Evolutionary conservation across 1,139 yeast species (phyloP), one percentile per base, ranked within the genome.

Genomic region (Tardiomyces depauwii): DNA sequence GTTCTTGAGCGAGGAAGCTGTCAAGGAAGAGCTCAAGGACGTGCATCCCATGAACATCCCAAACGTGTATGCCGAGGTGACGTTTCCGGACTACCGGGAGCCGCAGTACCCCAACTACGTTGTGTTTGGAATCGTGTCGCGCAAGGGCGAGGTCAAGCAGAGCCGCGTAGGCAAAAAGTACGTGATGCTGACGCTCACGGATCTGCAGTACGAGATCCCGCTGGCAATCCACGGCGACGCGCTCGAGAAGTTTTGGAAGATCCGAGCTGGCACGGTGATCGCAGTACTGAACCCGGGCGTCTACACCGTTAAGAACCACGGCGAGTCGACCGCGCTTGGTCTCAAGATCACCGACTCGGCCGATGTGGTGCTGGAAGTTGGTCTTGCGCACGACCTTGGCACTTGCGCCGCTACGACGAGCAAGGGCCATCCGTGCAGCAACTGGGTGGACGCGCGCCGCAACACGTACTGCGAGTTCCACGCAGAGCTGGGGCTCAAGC

Each of bases 71-170:
- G 19, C 39, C 11, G 79, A 80, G 50, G 78, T 86, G 1, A 55
- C 63, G 39, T 82, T 91, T 4, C 95, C 95, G 1, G 67, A 74
- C 27, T 88, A 74, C 57, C 61, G 65, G 5, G 83, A 83, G 45
- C 95, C 96, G 0, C 65, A 68, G 32, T 81, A 80, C 55, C 65
- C 81, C 13, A 88, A 89, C 57, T 88, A 86, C 82, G 80, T 82
- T 19, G 73, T 82, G 10, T 59, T 81, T 21, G 96, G 94, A 1
- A 72, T 84, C 9, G 68, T 89, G 0, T 68, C 78, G 5, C 59
- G 63, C 32, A 88, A 87, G 57, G 67, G 78, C 2, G 75, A 71
- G 6, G 71, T 82, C 1, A 71, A 69, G 51, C 59, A 66, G 18
- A 67, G 72, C 42, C 65, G 67, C 3, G 60, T 59, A 16, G 64